Evolutionary conservation across 2,329 filamentous ascomycete genomes (phyloP).

Genomic region (Beauveria brongniartii): DNA sequence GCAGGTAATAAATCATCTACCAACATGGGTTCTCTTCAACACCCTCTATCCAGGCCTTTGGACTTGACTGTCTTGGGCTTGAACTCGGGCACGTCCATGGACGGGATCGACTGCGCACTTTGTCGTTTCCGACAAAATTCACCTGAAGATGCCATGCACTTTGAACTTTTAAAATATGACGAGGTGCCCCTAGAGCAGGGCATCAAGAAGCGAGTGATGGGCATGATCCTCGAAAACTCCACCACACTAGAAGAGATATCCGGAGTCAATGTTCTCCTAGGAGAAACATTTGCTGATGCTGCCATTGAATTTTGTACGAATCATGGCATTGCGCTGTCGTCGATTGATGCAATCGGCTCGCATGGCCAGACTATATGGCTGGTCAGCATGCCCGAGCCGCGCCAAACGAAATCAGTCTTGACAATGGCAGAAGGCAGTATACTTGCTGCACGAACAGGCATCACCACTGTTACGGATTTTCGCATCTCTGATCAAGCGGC

Average conservation of each 20-base stretch:
- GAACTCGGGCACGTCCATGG: constrained; percentile 43
- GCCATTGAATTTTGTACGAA: constrained; percentile 40
- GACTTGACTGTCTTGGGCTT: constrained; percentile 47
- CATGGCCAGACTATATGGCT: constrained; percentile 54
- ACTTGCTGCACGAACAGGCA: constrained; percentile 45
- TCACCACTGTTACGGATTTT: constrained; percentile 52
- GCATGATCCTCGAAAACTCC: constrained; percentile 46
- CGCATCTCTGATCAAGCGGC: constrained; percentile 45
- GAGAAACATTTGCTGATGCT: constrained; percentile 46
- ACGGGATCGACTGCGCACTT: constrained; percentile 50
- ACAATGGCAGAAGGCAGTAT: constrained; percentile 51
- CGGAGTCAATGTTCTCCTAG: constrained; percentile 49
- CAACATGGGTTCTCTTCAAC: not conserved
- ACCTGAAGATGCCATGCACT: constrained; percentile 44
- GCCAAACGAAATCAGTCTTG: constrained; percentile 38
- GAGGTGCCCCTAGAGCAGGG: constrained; percentile 44
- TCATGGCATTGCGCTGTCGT: constrained; percentile 31
- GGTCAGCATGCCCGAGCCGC: constrained; percentile 41
- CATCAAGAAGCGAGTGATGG: constrained; percentile 49
- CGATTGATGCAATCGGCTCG: constrained; percentile 47
- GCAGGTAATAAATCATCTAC: not conserved
- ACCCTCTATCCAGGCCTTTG: constrained; percentile 20
- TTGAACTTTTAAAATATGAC: constrained; percentile 48
- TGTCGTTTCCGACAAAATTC: constrained; percentile 47
- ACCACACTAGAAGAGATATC: constrained; percentile 46